phyloP scores from a whole-genome alignment of 2,329 filamentous ascomycete species.

The Tolypocladium capitatum region DNA sequence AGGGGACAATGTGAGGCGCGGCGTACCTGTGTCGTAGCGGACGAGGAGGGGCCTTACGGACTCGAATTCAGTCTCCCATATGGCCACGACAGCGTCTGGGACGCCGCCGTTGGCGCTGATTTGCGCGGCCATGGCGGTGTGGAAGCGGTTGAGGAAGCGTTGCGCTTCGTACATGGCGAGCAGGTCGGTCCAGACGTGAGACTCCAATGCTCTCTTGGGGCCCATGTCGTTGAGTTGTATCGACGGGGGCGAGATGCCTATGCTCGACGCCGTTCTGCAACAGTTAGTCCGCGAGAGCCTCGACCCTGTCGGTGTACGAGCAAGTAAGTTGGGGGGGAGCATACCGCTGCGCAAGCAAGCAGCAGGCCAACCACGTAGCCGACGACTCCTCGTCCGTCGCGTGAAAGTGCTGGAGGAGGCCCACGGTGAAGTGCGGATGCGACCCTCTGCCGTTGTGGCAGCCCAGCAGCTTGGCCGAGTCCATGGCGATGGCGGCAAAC shows the following conservation, averaged over 20 bases:
- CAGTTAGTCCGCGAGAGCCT: background rate
- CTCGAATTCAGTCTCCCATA: constrained; percentile 39
- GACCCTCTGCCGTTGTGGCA: constrained; percentile 39
- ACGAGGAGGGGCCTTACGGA: constrained; percentile 31
- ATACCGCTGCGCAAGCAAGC: constrained; percentile 36
- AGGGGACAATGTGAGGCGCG: background rate
- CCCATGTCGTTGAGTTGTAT: constrained; percentile 35
- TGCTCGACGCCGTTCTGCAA: constrained; percentile 23
- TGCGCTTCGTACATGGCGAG: constrained; percentile 31
- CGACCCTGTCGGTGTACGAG: too few relatives aligned
- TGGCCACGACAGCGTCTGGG: constrained; percentile 29
- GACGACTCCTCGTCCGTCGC: constrained; percentile 38
- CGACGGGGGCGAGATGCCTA: constrained; percentile 34
- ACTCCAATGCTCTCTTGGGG: constrained; percentile 24
- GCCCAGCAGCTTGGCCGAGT: constrained; percentile 33
- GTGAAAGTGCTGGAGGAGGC: constrained; percentile 26
- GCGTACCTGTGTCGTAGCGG: constrained; percentile 31
- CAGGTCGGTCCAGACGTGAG: constrained; percentile 30
- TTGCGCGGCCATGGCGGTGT: constrained; percentile 32
- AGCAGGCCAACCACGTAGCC: constrained; percentile 39
- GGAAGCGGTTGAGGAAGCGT: constrained; percentile 35
- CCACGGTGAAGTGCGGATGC: constrained; percentile 33
- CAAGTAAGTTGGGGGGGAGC: background rate
- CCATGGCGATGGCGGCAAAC: constrained; percentile 32
- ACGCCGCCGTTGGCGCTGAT: constrained; percentile 33